These are phyloP conservation scores for Dioscorea alata DNA, from an alignment of 106 monocot genomes.

Conservation along the genomic window DNA sequence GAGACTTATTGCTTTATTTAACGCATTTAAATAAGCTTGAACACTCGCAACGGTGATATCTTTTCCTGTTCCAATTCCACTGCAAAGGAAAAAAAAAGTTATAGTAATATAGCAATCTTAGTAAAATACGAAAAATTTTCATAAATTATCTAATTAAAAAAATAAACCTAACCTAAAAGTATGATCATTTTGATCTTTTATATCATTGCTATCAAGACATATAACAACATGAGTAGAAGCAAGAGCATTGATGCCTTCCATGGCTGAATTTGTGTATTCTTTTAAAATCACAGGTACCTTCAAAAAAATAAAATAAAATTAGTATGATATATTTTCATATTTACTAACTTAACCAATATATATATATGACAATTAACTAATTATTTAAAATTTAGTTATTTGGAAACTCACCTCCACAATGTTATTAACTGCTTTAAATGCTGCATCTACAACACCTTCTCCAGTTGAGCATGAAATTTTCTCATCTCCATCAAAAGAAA, in stretches of 20 bases:
- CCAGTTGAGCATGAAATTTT: not conserved
- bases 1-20: not conserved
- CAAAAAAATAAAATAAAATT: too few species aligned
- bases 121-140: not conserved
- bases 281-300: not conserved
- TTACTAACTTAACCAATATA: too few species aligned
- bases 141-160: not conserved
- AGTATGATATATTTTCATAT: too few species aligned
- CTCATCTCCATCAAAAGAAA: not conserved
- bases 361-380: too few species aligned
- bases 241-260: not conserved
- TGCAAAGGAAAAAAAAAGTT: not conserved
- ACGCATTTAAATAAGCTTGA: not conserved
- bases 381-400: too few species aligned
- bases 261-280: not conserved
- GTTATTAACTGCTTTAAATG: conserved; percentile 3
- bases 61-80: conserved; percentile 2
- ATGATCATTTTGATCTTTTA: not conserved
- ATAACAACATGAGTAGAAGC: not conserved
- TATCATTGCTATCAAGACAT: not conserved
- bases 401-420: not conserved
- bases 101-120: not conserved
- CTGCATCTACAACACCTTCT: not conserved
- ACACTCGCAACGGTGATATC: not conserved
- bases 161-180: not conserved